A percentile compares a stretch with the other conserved stretches of the same genome.
Conservation (phyloP, 176 grass and related monocot genomes). For the Oropetium thomaeum region DNA sequence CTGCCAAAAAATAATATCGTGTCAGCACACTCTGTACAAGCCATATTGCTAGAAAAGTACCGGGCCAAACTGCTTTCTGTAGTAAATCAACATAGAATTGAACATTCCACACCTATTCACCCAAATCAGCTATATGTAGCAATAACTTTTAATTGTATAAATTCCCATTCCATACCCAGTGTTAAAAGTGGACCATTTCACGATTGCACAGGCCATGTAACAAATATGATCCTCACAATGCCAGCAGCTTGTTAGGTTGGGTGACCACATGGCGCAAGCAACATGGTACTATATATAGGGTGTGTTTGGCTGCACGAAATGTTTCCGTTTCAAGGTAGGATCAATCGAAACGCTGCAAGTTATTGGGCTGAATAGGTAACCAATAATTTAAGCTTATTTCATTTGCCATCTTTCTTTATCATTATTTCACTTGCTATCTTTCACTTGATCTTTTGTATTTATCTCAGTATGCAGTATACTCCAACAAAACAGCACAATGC, state of each 20-base stretch:
- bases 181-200: not conserved
- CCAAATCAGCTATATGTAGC: not conserved
- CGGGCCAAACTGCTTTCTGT: not conserved
- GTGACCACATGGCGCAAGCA: not conserved
- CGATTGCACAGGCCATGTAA: not conserved
- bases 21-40: slow-evolving; percentile 16
- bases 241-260: not conserved
- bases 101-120: not conserved
- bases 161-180: not conserved
- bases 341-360: too few relatives aligned
- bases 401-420: too few relatives aligned
- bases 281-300: slow-evolving; percentile 17
- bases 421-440: too few relatives aligned
- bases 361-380: too few relatives aligned
- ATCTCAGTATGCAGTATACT: too few relatives aligned
- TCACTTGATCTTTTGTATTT: too few relatives aligned
- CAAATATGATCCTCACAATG: not conserved
- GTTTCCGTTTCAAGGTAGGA: too few relatives aligned
- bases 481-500: too few relatives aligned
- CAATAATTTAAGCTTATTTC: too few relatives aligned
- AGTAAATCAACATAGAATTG: slow-evolving; percentile 10
- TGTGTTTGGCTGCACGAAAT: too few relatives aligned
- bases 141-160: not conserved
- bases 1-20: slow-evolving; percentile 38
- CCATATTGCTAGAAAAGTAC: not conserved